A percentile compares a stretch with the other conserved stretches of the same genome.
These are phyloP conservation scores for Chenopodium suecicum DNA, from an alignment of 148 eudicot species.

Conservation along the genomic window DNA sequence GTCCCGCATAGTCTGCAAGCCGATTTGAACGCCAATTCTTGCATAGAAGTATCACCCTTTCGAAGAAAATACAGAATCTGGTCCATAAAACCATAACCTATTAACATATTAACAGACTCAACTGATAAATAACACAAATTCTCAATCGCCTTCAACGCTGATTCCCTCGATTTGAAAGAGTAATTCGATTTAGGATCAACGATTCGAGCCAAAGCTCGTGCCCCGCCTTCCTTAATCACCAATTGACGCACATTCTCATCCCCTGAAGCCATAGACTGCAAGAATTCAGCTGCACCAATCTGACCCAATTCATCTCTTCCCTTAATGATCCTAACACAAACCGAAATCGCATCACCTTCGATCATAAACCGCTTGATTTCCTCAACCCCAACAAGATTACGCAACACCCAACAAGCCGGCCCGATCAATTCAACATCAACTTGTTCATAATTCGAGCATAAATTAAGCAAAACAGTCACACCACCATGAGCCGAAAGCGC, in stretches of 20 bases:
- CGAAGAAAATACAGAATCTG: constrained; percentile 53
- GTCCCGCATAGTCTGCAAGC: constrained; percentile 50
- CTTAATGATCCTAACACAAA: constrained; percentile 44
- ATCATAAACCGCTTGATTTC: constrained; percentile 82
- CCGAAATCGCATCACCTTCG: constrained; percentile 60
- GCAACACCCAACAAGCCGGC: constrained; percentile 59
- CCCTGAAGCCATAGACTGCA: constrained; percentile 51
- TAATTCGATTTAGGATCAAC: constrained; percentile 52
- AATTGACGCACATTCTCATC: constrained; percentile 46
- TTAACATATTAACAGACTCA: constrained; percentile 38
- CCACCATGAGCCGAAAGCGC: constrained; percentile 90
- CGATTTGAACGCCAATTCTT: constrained; percentile 75
- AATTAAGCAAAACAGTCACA: constrained; percentile 51
- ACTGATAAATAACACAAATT: constrained; percentile 44
- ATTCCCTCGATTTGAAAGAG: constrained; percentile 55
- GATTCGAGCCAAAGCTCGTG: constrained; percentile 42
- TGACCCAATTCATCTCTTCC: constrained; percentile 53
- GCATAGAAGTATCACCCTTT: constrained; percentile 60
- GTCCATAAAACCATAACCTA: constrained; percentile 57
- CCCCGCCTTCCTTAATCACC: constrained; percentile 52
- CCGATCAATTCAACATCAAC: constrained; percentile 38
- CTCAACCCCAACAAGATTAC: constrained; percentile 68
- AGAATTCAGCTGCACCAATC: constrained; percentile 52
- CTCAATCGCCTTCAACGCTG: constrained; percentile 55
- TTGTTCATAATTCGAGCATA: constrained; percentile 26